Evolutionary conservation across 2,329 filamentous ascomycete species (phyloP).

Genomic region (Trichophyton benhamiae): DNA sequence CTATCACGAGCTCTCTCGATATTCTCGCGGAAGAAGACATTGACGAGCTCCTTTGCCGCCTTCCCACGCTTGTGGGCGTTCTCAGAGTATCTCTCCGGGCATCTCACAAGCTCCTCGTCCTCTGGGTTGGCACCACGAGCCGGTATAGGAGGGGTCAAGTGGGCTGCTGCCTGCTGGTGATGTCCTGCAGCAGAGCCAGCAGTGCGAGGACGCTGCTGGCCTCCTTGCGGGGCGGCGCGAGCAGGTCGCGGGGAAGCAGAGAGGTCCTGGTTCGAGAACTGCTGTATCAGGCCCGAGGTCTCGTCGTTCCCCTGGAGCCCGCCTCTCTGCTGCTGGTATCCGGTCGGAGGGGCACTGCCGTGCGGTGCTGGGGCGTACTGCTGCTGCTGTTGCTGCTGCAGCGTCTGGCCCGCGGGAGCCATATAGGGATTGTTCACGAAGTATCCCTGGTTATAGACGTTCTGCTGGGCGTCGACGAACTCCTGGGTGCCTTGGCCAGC

Average conservation of each 20-base stretch:
- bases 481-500: slow-evolving; percentile 48
- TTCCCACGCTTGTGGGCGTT: slow-evolving; percentile 64
- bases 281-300: slow-evolving; percentile 82
- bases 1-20: slow-evolving; percentile 90
- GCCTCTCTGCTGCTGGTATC: slow-evolving; percentile 36
- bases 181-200: slow-evolving; percentile 51
- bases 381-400: slow-evolving; percentile 34
- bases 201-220: slow-evolving; percentile 57
- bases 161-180: slow-evolving; percentile 47
- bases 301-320: slow-evolving; percentile 56
- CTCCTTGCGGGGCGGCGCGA: slow-evolving; percentile 50
- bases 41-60: slow-evolving; percentile 52
- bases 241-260: slow-evolving; percentile 57
- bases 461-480: slow-evolving; percentile 42
- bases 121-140: slow-evolving; percentile 45
- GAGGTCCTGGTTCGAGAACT: slow-evolving; percentile 94
- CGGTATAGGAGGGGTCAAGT: slow-evolving; percentile 58
- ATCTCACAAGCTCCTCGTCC: slow-evolving; percentile 61
- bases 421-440: slow-evolving; percentile 51
- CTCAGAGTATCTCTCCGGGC: slow-evolving; percentile 77
- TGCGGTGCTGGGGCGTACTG: slow-evolving; percentile 35
- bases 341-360: slow-evolving; percentile 43
- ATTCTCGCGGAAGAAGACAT: slow-evolving; percentile 92
- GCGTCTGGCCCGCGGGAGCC: slow-evolving; percentile 16
- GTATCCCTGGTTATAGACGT: slow-evolving; percentile 40